Conservation (phyloP, 345 rosid genomes). For the Erodium maritimum region DNA sequence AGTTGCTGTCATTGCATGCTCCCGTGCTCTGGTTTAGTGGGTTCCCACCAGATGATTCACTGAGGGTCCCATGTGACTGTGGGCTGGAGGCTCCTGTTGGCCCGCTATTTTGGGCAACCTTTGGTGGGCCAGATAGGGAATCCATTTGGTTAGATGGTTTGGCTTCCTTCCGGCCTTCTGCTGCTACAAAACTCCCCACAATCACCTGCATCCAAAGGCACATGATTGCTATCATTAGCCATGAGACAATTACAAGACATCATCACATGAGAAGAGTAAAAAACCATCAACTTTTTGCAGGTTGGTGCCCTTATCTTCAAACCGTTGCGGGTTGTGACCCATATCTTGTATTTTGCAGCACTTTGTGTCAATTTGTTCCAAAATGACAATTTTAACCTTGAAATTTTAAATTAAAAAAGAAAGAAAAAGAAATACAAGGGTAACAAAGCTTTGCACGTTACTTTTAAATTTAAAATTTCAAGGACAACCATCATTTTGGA, state of each 20-base stretch:
- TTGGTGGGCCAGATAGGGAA: constrained; percentile 9
- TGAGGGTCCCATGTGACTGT: constrained; percentile 40
- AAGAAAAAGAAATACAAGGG: too few relatives aligned
- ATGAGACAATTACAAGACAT: background rate
- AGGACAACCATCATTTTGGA: too few relatives aligned
- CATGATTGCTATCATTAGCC: background rate
- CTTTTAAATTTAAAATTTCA: too few relatives aligned
- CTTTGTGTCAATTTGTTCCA: too few relatives aligned
- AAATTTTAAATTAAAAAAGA: too few relatives aligned
- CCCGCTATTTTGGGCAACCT: constrained; percentile 8
- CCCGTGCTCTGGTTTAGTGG: constrained; percentile 48
- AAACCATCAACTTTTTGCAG: too few relatives aligned
- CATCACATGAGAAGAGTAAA: too few relatives aligned
- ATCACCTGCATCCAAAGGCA: constrained; percentile 29
- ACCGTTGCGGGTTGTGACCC: too few relatives aligned
- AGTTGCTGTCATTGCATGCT: constrained; percentile 34
- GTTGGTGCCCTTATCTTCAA: too few relatives aligned
- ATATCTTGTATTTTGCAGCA: too few relatives aligned
- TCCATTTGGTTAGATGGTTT: constrained; percentile 27
- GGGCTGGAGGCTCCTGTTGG: constrained; percentile 33
- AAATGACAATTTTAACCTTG: too few relatives aligned
- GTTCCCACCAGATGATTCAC: constrained; percentile 56
- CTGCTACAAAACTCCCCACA: constrained; percentile 53
- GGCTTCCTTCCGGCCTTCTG: constrained; percentile 38
- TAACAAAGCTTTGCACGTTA: too few relatives aligned